A percentile compares a stretch with the other conserved stretches of the same genome.
phyloP scores from a whole-genome alignment of 805 yeast species.

The Geotrichum ghanense region DNA sequence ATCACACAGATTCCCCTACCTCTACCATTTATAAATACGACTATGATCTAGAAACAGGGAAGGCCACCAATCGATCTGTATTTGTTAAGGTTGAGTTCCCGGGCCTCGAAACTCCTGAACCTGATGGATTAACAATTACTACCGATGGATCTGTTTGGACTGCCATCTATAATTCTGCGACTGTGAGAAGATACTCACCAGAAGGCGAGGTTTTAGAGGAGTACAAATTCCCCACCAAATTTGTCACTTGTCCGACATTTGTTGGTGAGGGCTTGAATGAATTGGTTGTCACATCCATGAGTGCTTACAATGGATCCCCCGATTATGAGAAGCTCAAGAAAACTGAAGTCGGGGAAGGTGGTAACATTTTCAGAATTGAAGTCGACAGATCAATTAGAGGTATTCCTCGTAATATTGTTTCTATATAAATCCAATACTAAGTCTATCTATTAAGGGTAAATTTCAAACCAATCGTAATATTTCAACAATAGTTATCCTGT shows the following conservation, averaged over 20 bases:
- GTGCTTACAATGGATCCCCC: constrained; percentile 29
- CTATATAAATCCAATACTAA: too few relatives aligned
- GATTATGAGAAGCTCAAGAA: constrained; percentile 10
- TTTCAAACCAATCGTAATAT: too few relatives aligned
- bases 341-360: constrained; percentile 17
- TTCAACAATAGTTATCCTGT: too few relatives aligned
- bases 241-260: constrained; percentile 56
- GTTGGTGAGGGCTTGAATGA: constrained; percentile 51
- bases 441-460: too few relatives aligned
- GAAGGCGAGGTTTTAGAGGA: constrained; percentile 41
- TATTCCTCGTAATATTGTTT: constrained; percentile 5
- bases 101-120: constrained; percentile 32
- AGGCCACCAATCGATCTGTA: constrained; percentile 27
- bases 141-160: constrained; percentile 42
- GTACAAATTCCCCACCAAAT: constrained; percentile 44
- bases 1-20: constrained; percentile 43
- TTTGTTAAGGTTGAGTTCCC: constrained; percentile 31
- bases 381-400: constrained; percentile 14
- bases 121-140: constrained; percentile 70
- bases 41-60: constrained; percentile 29
- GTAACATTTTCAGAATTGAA: constrained; percentile 18
- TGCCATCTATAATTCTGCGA: constrained; percentile 53
- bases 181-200: constrained; percentile 42
- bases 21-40: constrained; percentile 38
- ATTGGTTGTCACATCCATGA: constrained; percentile 59